These are phyloP conservation scores for Clonostachys rosea DNA, from an alignment of 2,329 filamentous ascomycete species.

Conservation along the genomic window DNA sequence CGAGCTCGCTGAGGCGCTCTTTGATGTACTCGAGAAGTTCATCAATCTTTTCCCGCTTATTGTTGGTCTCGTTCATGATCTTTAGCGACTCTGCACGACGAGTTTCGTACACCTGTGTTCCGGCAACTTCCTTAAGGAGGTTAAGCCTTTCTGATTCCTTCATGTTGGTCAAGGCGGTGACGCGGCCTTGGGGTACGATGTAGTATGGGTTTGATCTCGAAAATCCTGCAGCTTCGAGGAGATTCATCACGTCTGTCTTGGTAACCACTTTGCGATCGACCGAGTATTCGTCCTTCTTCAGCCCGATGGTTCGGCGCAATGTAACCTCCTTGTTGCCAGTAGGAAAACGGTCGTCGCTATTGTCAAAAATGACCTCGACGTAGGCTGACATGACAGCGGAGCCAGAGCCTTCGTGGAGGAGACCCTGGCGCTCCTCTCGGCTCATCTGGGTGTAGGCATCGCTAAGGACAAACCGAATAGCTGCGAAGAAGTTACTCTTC, in stretches of 20 bases:
- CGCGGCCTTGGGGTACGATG: slow-evolving; percentile 95
- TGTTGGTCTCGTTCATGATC: slow-evolving; percentile 95
- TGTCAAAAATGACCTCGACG: slow-evolving; percentile 98
- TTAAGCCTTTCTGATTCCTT: slow-evolving; percentile 89
- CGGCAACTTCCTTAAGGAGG: slow-evolving; percentile 94
- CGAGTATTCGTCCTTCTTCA: slow-evolving; percentile 98
- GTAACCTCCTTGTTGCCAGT: slow-evolving; percentile 89
- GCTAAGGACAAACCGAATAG: slow-evolving; percentile 95
- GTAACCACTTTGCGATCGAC: slow-evolving; percentile 95
- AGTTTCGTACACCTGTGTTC: slow-evolving; percentile 94
- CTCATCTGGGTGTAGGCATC: slow-evolving; percentile 97
- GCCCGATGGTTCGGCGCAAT: slow-evolving; percentile 86
- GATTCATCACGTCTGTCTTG: slow-evolving; percentile 89
- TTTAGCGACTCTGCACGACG: slow-evolving; percentile 87
- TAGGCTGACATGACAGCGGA: slow-evolving; percentile 99
- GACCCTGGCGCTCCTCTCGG: slow-evolving; percentile 88
- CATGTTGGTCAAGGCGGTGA: slow-evolving; percentile 97
- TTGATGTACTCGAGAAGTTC: slow-evolving; percentile 89
- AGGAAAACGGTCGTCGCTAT: slow-evolving; percentile 90
- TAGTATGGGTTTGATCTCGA: slow-evolving; percentile 98
- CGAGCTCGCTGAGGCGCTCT: slow-evolving; percentile 80
- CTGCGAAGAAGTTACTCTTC: slow-evolving; percentile 99
- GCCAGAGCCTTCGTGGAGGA: slow-evolving; percentile 96
- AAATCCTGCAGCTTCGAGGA: slow-evolving; percentile 93
- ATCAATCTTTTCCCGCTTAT: slow-evolving; percentile 92